Base-by-base conservation (phyloP, 495 filamentous ascomycete genomes). In the Lichina pygmaea region DNA sequence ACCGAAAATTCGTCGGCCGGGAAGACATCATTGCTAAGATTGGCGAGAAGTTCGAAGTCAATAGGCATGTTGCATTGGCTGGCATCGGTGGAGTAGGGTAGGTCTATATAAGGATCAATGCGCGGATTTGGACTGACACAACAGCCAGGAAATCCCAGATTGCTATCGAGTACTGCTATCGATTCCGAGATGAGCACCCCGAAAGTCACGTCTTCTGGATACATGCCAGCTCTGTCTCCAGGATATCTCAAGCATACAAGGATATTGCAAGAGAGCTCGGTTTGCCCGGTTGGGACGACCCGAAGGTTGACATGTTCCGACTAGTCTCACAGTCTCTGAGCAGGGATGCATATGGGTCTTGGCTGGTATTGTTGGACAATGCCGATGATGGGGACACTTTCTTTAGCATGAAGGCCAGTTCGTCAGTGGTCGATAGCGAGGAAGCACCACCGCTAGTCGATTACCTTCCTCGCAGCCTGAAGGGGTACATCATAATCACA, bases 31-130 rank as follows among this genome's bases (percentile, higher is more conserved):
- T 70, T 33, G 42, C 43, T 7, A 43, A 53, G 24, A 58, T 70
- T 33, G 46, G 53, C 17, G 10, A 50, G 7, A 55, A 34, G 48
- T 49, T 60, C 41, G 41, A 48, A 37, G 39, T 38, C 42, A 24
- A 42, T 44, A 48, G 44, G 16, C 51, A 59, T 33, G 53, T 54
- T 3, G 57, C 63, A 7, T 55, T 68, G 34, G 54, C 49, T 43
- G 65, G 65, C 2, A 51, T 69, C 13, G 66, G 65, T n/a, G 66
- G 66, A 12, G 57, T 68, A 36, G 66, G 66, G 65, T 69, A 57
- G 49, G 54, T 44, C 6, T 34, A 31, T 44, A n/a, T 47, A 34
- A 13, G 12, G 44, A 13, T 32, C 48, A 34, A 48, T 24, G 30
- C 3, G 13, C 31, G n/a, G 46, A 16, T 47, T 4, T 11, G 11